These are phyloP conservation scores for Coemansia interrupta DNA, from an alignment of 192 early-diverging fungal species.

Conservation along the genomic window DNA sequence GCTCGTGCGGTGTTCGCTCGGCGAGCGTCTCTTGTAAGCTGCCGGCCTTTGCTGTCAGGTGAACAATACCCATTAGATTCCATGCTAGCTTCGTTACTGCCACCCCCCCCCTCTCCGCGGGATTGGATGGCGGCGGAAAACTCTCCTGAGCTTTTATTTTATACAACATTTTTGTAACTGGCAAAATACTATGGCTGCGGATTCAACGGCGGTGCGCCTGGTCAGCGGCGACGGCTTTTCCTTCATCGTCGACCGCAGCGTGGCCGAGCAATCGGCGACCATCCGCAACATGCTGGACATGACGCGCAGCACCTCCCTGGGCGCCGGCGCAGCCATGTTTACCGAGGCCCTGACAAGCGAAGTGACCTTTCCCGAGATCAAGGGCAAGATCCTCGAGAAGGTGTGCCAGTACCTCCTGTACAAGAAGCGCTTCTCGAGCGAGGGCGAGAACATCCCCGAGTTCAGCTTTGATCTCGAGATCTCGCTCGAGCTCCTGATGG, in stretches of 20 bases:
- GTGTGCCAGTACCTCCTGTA: constrained; percentile 94
- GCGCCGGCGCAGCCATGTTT: constrained; percentile 57
- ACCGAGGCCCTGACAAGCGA: constrained; percentile 85
- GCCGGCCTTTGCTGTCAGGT: not conserved
- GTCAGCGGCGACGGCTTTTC: constrained; percentile 86
- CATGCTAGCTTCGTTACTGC: no score
- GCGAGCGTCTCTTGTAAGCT: constrained; percentile 71
- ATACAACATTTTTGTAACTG: not conserved
- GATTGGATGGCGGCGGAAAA: no score
- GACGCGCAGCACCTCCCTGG: constrained; percentile 52
- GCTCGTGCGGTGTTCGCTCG: constrained; percentile 77
- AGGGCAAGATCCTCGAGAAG: constrained; percentile 86
- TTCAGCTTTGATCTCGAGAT: constrained; percentile 87
- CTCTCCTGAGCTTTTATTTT: not conserved
- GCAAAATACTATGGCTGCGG: not conserved
- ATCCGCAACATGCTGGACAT: constrained; percentile 92
- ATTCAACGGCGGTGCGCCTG: constrained; percentile 30
- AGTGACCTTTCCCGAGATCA: constrained; percentile 88
- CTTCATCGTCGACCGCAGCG: constrained; percentile 81
- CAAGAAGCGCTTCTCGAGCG: constrained; percentile 62
- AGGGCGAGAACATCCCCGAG: constrained; percentile 62
- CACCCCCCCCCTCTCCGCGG: no score
- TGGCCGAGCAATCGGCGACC: constrained; percentile 88
- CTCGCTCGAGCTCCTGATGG: constrained; percentile 89
- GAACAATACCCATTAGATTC: no score